phyloP scores from a whole-genome alignment of 345 rosid species.

The Lepidium aucheri region DNA sequence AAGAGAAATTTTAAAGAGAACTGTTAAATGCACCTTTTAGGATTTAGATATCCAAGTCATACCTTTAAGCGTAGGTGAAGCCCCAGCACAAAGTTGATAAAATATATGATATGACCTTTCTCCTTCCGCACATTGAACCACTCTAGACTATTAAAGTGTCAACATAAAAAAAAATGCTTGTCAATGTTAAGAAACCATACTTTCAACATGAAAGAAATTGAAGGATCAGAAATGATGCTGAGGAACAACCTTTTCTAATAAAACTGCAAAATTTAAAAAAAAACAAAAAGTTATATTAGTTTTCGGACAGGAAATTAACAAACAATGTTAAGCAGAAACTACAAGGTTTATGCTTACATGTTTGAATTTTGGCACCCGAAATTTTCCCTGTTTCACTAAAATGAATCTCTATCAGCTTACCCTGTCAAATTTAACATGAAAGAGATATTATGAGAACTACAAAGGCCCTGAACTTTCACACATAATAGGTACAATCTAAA shows the following conservation, averaged over 20 bases:
- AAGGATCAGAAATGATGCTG: neutral
- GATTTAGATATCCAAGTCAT: neutral
- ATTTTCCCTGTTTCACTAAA: slow-evolving; percentile 96
- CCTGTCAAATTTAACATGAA: slow-evolving; percentile 29
- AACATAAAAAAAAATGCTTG: neutral
- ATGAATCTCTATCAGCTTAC: slow-evolving; percentile 93
- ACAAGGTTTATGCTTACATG: slow-evolving; percentile 29
- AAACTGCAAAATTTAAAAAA: slow-evolving; percentile 16
- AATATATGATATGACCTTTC: slow-evolving; percentile 98
- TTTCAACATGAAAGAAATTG: slow-evolving; percentile 8
- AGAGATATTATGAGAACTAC: neutral
- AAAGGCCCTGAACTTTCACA: neutral
- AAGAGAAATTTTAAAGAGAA: neutral
- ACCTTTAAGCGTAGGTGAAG: slow-evolving; percentile 70
- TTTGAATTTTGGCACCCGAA: slow-evolving; percentile 95
- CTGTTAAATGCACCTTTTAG: neutral
- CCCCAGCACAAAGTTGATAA: slow-evolving; percentile 98
- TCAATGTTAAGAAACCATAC: slow-evolving; percentile 19
- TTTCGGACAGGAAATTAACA: neutral
- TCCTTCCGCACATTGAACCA: slow-evolving; percentile 86
- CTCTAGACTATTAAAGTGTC: slow-evolving; percentile 69
- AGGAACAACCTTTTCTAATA: slow-evolving; percentile 67
- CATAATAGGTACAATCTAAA: neutral
- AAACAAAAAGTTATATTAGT: neutral
- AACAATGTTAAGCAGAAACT: neutral